Evolutionary conservation across 345 rosid species (phyloP), one percentile per base, ranked within the genome.

Genomic region (Populus davidiana): DNA sequence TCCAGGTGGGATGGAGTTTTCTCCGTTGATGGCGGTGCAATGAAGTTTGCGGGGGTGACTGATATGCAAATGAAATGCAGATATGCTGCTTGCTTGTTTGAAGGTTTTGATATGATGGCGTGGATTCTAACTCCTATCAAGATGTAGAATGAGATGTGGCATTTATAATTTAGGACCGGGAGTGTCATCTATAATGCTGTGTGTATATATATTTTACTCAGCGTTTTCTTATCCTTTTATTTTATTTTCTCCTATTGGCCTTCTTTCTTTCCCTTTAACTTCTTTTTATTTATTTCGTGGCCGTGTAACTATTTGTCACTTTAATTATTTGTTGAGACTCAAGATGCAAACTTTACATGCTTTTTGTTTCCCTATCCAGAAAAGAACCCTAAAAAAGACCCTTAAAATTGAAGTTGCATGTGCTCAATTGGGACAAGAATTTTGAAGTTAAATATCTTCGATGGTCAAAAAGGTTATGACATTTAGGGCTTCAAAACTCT

Each of bases 161-260:
- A 18, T 23, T 67, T n/a, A n/a, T 65, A 67, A 33, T 13, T 44
- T 49, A 43, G 75, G 29, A 64, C 72, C 41, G 61, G 50, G 64
- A 49, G 31, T 61, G 41, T 44, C 16, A 31, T 17, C 65, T 2
- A 21, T 39, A 11, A 5, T 78, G 43, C 66, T 71, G 20, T 70
- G 67, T 78, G 47, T 43, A 10, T 43, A 43, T 43, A 78, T 17
- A 82, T 78, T 50, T 68, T 69, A 31, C 27, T 75, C 73, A 75
- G 68, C 13, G 75, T 82, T 66, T 13, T 41, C 13, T 64, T 49
- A 68, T 41, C 67, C 0, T 74, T 25, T n/a, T n/a, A n/a, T n/a
- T 59, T 59, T 9, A 10, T 59, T 59, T 3, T 59, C 27, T n/a
- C 25, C 5, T 1, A 20, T 52, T 10, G 9, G 27, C 25, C n/a